Evolutionary conservation across 371 early-diverging fungal genomes (phyloP).

Genomic region (Mycotypha africana): DNA sequence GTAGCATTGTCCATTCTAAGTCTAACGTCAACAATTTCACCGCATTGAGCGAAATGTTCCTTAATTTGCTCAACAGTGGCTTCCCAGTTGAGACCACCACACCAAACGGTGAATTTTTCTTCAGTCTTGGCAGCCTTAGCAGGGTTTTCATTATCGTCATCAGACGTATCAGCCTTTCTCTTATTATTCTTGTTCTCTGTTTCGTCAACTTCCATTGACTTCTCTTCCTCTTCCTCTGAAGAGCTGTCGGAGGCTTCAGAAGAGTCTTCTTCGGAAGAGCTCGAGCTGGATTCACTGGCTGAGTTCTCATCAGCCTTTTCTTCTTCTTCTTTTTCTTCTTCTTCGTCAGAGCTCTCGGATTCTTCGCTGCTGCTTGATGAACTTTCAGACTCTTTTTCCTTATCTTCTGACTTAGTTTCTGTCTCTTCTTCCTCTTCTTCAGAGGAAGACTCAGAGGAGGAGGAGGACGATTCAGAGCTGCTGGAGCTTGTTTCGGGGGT

Average conservation of each 20-base stretch:
- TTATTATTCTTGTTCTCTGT: conserved; percentile 19
- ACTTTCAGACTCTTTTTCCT: conserved; percentile 11
- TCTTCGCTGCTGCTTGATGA: neutral
- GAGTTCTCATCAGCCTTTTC: neutral
- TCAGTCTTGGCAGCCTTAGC: conserved; percentile 51
- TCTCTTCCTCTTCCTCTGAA: conserved; percentile 2
- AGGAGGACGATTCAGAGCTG: neutral
- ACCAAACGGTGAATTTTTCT: conserved; percentile 41
- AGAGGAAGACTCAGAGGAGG: neutral
- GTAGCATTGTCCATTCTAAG: conserved; percentile 45
- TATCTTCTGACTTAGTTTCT: conserved; percentile 26
- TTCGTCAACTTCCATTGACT: neutral
- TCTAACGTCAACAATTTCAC: conserved; percentile 40
- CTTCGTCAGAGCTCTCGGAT: neutral
- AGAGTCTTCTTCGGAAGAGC: neutral
- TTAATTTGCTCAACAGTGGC: conserved; percentile 55
- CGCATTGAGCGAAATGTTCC: conserved; percentile 48
- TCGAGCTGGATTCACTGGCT: neutral
- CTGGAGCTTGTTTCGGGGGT: neutral
- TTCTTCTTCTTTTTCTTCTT: neutral
- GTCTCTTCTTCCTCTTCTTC: conserved; percentile 18
- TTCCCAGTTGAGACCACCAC: conserved; percentile 63
- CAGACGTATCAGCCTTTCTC: conserved; percentile 36
- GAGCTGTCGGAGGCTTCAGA: neutral
- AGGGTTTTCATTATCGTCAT: conserved; percentile 18